These are phyloP conservation scores for Helicostylum pulchrum DNA, from an alignment of 192 early-diverging fungal species.

Conservation along the genomic window DNA sequence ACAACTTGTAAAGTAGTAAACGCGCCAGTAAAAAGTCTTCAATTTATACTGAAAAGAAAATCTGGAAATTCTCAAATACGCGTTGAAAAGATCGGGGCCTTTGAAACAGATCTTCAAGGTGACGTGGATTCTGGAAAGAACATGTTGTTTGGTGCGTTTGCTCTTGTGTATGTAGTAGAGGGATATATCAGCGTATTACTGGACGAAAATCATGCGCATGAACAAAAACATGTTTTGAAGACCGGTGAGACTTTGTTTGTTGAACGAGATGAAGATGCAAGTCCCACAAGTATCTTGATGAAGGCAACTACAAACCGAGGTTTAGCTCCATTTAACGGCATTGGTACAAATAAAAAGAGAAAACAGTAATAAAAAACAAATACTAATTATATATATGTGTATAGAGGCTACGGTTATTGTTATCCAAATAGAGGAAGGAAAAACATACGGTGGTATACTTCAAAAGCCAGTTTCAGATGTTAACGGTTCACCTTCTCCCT, in stretches of 20 bases:
- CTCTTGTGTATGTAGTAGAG: slow-evolving; percentile 57
- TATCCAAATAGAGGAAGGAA: slow-evolving; percentile 19
- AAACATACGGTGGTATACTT: not conserved
- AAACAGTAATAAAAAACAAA: not conserved
- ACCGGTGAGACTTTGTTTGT: slow-evolving; percentile 49
- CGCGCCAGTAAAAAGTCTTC: slow-evolving; percentile 19
- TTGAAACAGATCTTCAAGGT: not conserved
- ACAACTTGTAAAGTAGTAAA: slow-evolving; percentile 24
- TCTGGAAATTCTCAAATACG: slow-evolving; percentile 14
- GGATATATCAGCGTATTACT: slow-evolving; percentile 29
- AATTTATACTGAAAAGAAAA: slow-evolving; percentile 14
- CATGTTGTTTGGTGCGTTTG: slow-evolving; percentile 48
- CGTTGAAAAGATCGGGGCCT: slow-evolving; percentile 19
- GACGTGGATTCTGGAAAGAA: slow-evolving; percentile 25
- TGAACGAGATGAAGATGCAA: slow-evolving; percentile 51
- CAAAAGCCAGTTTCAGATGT: not conserved
- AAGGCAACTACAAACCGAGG: not conserved
- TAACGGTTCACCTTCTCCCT: not conserved
- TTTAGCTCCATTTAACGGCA: not conserved
- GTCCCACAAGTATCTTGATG: slow-evolving; percentile 27
- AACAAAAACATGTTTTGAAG: slow-evolving; percentile 21
- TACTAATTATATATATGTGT: not conserved
- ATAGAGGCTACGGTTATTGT: slow-evolving; percentile 15
- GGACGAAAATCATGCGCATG: slow-evolving; percentile 23
- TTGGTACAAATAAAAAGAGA: not conserved